These are phyloP conservation scores for Ochromonas danica DNA, from an alignment of 108 stramenopile genomes.

Conservation along the genomic window DNA sequence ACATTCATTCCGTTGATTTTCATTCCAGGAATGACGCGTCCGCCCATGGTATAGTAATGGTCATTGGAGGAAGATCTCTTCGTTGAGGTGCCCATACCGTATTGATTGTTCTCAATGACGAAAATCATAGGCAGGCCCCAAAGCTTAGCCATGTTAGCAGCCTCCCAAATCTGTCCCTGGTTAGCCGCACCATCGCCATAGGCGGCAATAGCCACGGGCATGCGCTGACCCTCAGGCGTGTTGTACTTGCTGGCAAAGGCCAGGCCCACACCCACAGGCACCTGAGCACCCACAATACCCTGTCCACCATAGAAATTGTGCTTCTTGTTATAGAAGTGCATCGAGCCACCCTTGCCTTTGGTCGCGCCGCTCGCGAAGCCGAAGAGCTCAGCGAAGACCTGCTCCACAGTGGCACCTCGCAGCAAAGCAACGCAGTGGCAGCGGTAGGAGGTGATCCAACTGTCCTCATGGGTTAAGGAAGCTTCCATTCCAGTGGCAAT, in stretches of 20 bases:
- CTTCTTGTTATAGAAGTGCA: slow-evolving; percentile 99
- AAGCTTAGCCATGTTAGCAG: slow-evolving; percentile 86
- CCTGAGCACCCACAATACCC: slow-evolving; percentile 98
- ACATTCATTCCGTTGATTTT: slow-evolving; percentile 97
- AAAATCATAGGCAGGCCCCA: slow-evolving; percentile 98
- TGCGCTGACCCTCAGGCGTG: slow-evolving; percentile 79
- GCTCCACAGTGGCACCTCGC: slow-evolving; percentile 80
- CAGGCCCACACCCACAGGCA: slow-evolving; percentile 91
- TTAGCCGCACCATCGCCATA: slow-evolving; percentile 99
- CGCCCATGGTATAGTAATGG: slow-evolving; percentile 99
- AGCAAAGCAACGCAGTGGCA: slow-evolving; percentile 92
- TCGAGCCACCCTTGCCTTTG: slow-evolving; percentile 96
- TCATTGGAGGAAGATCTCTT: slow-evolving; percentile 82
- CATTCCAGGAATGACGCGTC: slow-evolving; percentile 88
- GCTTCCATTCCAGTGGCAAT: slow-evolving; percentile 91
- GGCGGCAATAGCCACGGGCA: slow-evolving; percentile 93
- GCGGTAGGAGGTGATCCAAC: slow-evolving; percentile 93
- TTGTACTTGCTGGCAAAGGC: slow-evolving; percentile 98
- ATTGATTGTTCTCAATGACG: slow-evolving; percentile 99
- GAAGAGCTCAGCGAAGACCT: slow-evolving; percentile 85
- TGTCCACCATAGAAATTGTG: slow-evolving; percentile 96
- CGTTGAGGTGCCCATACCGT: slow-evolving; percentile 99
- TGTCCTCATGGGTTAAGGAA: slow-evolving; percentile 75
- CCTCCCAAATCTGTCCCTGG: slow-evolving; percentile 99
- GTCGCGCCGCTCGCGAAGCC: slow-evolving; percentile 71